These are phyloP conservation scores for Puccinellia tenuiflora DNA, from an alignment of 176 grass and related monocot species.

Conservation along the genomic window DNA sequence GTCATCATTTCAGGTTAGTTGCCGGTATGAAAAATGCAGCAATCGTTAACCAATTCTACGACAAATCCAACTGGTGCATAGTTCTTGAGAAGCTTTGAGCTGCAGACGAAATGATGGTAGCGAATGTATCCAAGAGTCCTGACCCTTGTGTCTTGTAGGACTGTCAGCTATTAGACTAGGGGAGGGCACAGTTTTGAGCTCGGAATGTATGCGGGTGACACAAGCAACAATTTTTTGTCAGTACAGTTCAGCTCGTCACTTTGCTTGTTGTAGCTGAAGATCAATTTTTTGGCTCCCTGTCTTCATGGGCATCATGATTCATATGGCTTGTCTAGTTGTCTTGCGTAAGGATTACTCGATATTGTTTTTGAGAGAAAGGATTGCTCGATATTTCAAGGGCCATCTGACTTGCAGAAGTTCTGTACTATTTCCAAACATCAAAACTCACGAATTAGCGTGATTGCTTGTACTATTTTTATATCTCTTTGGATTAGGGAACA, in stretches of 20 bases:
- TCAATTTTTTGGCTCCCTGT: background rate
- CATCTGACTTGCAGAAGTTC: background rate
- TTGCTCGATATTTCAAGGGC: slow-evolving; percentile 1
- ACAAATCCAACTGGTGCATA: slow-evolving; percentile 99
- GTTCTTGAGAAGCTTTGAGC: slow-evolving; percentile 83
- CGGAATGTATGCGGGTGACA: background rate
- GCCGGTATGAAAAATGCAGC: slow-evolving; percentile 61
- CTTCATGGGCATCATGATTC: background rate
- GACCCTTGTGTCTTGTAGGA: background rate
- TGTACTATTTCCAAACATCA: background rate
- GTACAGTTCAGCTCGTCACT: background rate
- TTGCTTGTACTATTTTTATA: background rate
- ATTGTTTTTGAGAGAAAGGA: background rate
- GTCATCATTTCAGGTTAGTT: slow-evolving; percentile 65
- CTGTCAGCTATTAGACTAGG: background rate
- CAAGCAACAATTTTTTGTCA: background rate
- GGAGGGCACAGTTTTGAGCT: background rate
- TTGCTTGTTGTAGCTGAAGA: background rate
- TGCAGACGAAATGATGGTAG: background rate
- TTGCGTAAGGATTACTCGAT: background rate
- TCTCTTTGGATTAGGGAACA: background rate
- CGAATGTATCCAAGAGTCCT: background rate
- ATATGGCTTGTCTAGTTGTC: background rate
- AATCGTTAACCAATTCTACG: slow-evolving; percentile 78
- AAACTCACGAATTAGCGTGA: background rate